phyloP scores from a whole-genome alignment of 2,329 filamentous ascomycete species.

The Pseudogymnoascus verrucosus region DNA sequence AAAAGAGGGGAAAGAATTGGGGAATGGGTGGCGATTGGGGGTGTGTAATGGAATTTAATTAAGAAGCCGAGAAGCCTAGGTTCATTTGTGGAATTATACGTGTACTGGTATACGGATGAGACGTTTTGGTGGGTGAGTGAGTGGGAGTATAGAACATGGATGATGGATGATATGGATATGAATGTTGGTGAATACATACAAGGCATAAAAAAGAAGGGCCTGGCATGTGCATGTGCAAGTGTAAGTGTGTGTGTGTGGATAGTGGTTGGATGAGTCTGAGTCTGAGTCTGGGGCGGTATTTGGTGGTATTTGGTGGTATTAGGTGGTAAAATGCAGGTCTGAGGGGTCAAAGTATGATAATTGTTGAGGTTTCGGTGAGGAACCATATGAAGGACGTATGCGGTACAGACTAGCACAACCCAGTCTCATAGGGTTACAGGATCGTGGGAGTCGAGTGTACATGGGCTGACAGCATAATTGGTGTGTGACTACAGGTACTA shows the following conservation, averaged over 20 bases:
- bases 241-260: no score
- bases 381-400: not conserved
- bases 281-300: not conserved
- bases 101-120: no score
- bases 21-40: not conserved
- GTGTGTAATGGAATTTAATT: not conserved
- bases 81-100: not conserved
- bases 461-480: not conserved
- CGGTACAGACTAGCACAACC: not conserved
- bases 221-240: no score
- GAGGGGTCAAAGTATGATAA: not conserved
- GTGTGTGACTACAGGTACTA: not conserved
- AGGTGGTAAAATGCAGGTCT: no score
- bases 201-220: no score
- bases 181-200: not conserved
- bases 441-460: not conserved
- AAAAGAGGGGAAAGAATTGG: not conserved
- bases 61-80: not conserved
- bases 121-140: not conserved
- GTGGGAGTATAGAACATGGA: not conserved
- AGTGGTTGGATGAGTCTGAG: no score
- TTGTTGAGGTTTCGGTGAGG: conserved; percentile 8
- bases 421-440: not conserved
- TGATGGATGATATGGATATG: not conserved
- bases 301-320: not conserved